Base-by-base conservation (phyloP, 2,329 filamentous ascomycete genomes). In the Fusarium aywerte region DNA sequence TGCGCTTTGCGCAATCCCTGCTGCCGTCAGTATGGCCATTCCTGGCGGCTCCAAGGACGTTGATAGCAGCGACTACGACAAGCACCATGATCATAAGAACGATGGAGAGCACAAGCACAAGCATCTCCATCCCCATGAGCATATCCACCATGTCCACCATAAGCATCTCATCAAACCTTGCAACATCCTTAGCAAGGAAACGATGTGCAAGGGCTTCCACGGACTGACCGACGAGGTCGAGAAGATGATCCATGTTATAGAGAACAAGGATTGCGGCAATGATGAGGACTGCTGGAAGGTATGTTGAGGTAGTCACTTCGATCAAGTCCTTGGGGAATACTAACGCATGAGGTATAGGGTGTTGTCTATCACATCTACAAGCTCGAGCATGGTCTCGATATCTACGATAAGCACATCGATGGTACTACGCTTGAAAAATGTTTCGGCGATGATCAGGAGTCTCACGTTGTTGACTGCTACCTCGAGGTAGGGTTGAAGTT, bases 331-430 rank as follows among this genome's bases (percentile, higher is more conserved):
- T 18, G 9, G 2, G 2, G 9, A 32, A 45, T 10, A n/a, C 68
- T 74, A 29, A 74, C 44, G 31, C 15, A 10, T 10, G 6, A 3
- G 11, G 5, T 15, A 18, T 21, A 74, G 73, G 55, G 64, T 11
- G 58, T 75, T 16, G 56, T 65, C 32, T 42, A 72, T 23, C 61
- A 45, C 15, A 54, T 76, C 27, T 75, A 75, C 25, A 36, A 63
- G n/a, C 62, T 76, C 32, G 74, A 76, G 65, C 50, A 59, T n/a
- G 55, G 68, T 35, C 62, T 75, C 23, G 74, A 76, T 35, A 16
- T 64, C 27, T 72, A 75, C 42, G 74, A 76, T 18, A 64, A 54
- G 29, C 51, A 60, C 11, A 71, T 76, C 50, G 74, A 76, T 59
- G 58, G 67, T 13, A 74, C 72, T 15, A 55, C 62, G 15, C 65